A percentile compares a stretch with the other conserved stretches of the same genome.
Evolutionary conservation across 2,329 filamentous ascomycete genomes (phyloP).

Genomic region (Pezicula radicicola): DNA sequence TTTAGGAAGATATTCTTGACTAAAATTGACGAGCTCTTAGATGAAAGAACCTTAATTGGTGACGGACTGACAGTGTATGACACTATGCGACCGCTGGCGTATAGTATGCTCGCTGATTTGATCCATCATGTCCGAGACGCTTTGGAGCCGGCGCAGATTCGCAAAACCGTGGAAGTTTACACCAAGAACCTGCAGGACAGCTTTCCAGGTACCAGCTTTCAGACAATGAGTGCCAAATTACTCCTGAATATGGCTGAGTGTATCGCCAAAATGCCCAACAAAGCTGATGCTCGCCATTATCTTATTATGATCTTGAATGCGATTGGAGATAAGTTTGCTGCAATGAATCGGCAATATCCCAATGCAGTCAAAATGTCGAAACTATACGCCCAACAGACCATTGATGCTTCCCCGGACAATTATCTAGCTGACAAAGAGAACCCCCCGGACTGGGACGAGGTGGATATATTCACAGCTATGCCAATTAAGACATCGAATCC

Average conservation of each 20-base stretch:
- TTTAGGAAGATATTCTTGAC: constrained; percentile 91
- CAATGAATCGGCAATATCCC: constrained; percentile 94
- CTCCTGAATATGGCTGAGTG: constrained; percentile 97
- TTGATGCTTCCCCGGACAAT: constrained; percentile 66
- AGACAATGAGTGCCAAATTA: constrained; percentile 98
- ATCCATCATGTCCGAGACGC: constrained; percentile 95
- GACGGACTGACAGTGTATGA: constrained; percentile 96
- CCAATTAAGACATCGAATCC: constrained; percentile 95
- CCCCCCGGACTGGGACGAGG: constrained; percentile 93
- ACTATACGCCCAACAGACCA: constrained; percentile 63
- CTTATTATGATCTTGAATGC: constrained; percentile 96
- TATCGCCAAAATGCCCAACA: constrained; percentile 90
- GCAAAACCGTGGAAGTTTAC: constrained; percentile 94
- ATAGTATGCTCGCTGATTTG: constrained; percentile 96
- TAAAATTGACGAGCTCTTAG: constrained; percentile 92
- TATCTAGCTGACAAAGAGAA: constrained; percentile 80
- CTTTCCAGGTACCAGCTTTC: constrained; percentile 96
- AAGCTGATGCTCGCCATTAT: constrained; percentile 91
- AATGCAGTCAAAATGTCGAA: constrained; percentile 94
- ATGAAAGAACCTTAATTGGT: constrained; percentile 90
- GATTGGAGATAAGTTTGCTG: constrained; percentile 95
- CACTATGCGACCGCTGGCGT: constrained; percentile 90
- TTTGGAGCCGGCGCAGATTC: constrained; percentile 86
- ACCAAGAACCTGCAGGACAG: constrained; percentile 94
- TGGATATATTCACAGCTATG: constrained; percentile 93